A percentile compares a stretch with the other conserved stretches of the same genome.
Conservation (phyloP, 1,139 yeast genomes). For the Hyphopichia burtonii region DNA sequence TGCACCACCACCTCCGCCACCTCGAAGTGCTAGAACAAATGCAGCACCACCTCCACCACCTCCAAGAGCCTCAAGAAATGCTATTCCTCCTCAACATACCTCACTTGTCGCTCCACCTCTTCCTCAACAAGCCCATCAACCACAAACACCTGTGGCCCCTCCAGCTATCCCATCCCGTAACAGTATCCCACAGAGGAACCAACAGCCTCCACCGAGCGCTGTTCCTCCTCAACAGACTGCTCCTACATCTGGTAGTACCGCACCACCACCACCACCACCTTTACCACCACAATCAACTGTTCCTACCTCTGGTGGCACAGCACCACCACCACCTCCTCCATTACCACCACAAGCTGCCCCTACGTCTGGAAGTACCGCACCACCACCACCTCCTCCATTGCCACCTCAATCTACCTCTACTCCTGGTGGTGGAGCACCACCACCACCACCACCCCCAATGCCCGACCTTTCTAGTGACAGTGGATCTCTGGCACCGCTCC, state of each 20-base stretch:
- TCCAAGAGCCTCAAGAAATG: conserved; percentile 14
- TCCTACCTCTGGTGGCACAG: background rate
- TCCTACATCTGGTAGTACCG: no score
- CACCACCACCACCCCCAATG: conserved; percentile 36
- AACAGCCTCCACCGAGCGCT: conserved; percentile 2
- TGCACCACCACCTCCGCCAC: conserved; percentile 25
- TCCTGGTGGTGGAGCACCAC: conserved; percentile 11
- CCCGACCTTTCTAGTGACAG: conserved; percentile 19
- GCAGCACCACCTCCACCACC: conserved; percentile 26
- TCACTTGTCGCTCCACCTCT: conserved; percentile 1
- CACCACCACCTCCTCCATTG: conserved; percentile 26
- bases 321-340: conserved; percentile 25
- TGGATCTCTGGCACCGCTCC: conserved; percentile 19
- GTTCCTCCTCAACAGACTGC: conserved; percentile 4
- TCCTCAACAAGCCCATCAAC: background rate
- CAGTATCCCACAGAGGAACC: conserved; percentile 13
- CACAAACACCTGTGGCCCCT: conserved; percentile 5
- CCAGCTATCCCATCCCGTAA: conserved; percentile 8
- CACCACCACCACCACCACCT: conserved; percentile 16
- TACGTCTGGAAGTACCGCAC: conserved; percentile 7
- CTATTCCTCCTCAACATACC: conserved; percentile 3
- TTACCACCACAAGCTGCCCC: conserved; percentile 11
- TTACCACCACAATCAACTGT: conserved; percentile 10
- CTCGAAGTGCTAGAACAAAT: conserved; percentile 15
- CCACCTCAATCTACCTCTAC: conserved; percentile 33